Percentiles rank a stretch among this genome's conserved stretches.
phyloP scores from a whole-genome alignment of 1,139 yeast species.

The Taphrina flavorubra region DNA sequence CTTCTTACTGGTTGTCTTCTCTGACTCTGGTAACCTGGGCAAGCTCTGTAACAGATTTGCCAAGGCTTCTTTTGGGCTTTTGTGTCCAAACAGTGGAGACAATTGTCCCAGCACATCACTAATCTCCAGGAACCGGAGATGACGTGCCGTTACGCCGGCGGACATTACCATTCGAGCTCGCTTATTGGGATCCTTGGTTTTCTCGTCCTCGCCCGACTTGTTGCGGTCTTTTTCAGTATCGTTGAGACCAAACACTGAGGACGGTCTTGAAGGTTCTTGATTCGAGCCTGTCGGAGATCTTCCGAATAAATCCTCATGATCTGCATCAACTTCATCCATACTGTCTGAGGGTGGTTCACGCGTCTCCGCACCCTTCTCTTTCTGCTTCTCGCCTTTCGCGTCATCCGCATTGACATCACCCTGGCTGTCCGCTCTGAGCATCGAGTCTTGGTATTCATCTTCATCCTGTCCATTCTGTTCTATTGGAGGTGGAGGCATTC shows the following conservation, averaged over 20 bases:
- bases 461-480: conserved; percentile 19
- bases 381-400: neutral
- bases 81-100: conserved; percentile 27
- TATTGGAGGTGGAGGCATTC: conserved; percentile 23
- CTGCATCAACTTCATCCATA: neutral
- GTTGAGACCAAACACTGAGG: neutral
- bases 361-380: neutral
- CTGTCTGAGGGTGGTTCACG: neutral
- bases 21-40: conserved; percentile 14
- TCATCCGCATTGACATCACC: neutral
- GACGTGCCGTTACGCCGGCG: conserved; percentile 35
- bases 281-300: conserved; percentile 19
- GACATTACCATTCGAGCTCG: conserved; percentile 35
- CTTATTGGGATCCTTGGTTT: conserved; percentile 12
- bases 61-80: conserved; percentile 21
- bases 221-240: neutral
- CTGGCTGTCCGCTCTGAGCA: conserved; percentile 3
- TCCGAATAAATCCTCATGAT: conserved; percentile 27
- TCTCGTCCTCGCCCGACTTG: conserved; percentile 15
- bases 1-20: conserved; percentile 8
- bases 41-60: conserved; percentile 13
- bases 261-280: conserved; percentile 10
- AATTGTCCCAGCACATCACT: conserved; percentile 33
- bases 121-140: conserved; percentile 28
- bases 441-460: conserved; percentile 3